phyloP scores from a whole-genome alignment of 164 flowering plant genomes.

The Aristolochia contorta region DNA sequence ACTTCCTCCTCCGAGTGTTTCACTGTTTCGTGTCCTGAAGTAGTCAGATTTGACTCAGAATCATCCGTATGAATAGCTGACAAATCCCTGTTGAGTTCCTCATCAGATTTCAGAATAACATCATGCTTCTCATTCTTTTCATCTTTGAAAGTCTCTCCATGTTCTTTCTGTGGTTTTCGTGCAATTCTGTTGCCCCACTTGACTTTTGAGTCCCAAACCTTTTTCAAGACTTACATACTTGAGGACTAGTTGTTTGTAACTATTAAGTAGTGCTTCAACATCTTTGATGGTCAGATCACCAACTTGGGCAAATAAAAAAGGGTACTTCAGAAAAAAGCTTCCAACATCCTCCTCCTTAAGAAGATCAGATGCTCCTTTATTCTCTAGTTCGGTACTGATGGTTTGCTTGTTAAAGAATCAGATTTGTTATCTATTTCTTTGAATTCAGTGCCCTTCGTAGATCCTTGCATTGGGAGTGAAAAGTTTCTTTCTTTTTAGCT shows the following conservation, averaged over 20 bases:
- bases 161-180: constrained; percentile 10
- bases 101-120: not conserved
- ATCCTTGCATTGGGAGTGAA: constrained; percentile 16
- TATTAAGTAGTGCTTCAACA: constrained; percentile 62
- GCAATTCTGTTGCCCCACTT: constrained; percentile 11
- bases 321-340: constrained; percentile 45
- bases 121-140: constrained; percentile 12
- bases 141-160: not conserved
- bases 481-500: constrained; percentile 12
- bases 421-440: constrained; percentile 18
- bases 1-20: too few relatives aligned
- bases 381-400: constrained; percentile 68
- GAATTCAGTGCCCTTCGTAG: constrained; percentile 20
- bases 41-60: not conserved
- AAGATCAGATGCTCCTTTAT: constrained; percentile 62
- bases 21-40: too few relatives aligned
- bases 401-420: constrained; percentile 20
- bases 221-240: constrained; percentile 68
- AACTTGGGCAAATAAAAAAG: constrained; percentile 59
- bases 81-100: not conserved
- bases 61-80: not conserved
- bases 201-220: constrained; percentile 36
- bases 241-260: constrained; percentile 71
- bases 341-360: constrained; percentile 48
- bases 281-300: constrained; percentile 71